Evolutionary conservation across 2,329 filamentous ascomycete species (phyloP).

Genomic region (Cladophialophora carrionii): DNA sequence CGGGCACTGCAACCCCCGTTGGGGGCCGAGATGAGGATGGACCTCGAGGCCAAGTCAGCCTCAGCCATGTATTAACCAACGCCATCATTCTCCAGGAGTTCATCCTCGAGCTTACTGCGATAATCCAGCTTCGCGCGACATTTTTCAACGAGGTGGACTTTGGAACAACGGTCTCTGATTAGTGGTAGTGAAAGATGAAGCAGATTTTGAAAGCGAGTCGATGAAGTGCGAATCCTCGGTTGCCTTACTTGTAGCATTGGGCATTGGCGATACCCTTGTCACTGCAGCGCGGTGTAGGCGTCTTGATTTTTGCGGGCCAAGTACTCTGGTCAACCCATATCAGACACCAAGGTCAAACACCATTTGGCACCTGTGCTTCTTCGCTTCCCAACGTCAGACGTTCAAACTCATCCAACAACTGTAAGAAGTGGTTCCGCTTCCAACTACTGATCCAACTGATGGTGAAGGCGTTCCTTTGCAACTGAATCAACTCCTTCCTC

Average conservation of each 20-base stretch:
- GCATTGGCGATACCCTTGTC: not conserved
- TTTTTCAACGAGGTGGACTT: conserved; percentile 68
- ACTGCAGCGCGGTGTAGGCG: not conserved
- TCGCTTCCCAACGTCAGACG: conserved; percentile 12
- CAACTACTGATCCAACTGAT: conserved; percentile 37
- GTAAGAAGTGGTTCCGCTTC: conserved; percentile 33
- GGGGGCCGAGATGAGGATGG: conserved; percentile 17
- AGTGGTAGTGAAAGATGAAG: conserved; percentile 8
- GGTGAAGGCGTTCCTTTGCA: conserved; percentile 36
- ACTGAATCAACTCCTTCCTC: conserved; percentile 34
- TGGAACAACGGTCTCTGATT: conserved; percentile 10
- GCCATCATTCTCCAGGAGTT: conserved; percentile 79
- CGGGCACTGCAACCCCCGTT: conserved; percentile 31
- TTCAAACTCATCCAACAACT: conserved; percentile 33
- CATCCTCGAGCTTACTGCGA: conserved; percentile 72
- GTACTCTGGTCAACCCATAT: not conserved
- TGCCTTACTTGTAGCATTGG: not conserved
- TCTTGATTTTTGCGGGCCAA: not conserved
- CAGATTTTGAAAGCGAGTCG: not conserved
- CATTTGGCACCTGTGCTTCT: not conserved
- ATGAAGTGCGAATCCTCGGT: not conserved
- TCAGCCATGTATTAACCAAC: conserved; percentile 80
- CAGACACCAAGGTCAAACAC: not conserved
- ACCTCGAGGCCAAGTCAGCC: conserved; percentile 59
- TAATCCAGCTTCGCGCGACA: conserved; percentile 74